Evolutionary conservation across 176 grass and related monocot genomes (phyloP).

Genomic region (Rhynchospora breviuscula): DNA sequence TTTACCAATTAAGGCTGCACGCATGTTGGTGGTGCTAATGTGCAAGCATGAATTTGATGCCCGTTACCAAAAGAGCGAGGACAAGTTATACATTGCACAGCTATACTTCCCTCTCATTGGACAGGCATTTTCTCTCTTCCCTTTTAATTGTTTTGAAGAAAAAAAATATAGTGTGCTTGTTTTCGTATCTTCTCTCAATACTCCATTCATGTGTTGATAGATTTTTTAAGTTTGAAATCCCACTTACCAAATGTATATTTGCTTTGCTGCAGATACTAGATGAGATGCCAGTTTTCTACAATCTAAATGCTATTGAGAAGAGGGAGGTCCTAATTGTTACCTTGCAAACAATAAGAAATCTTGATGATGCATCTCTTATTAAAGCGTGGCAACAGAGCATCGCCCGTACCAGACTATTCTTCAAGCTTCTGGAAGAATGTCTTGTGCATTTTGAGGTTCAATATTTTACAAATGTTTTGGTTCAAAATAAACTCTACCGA

Average conservation of each 20-base stretch:
- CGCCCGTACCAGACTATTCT: slow-evolving; percentile 92
- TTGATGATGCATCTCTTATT: slow-evolving; percentile 85
- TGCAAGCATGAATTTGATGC: slow-evolving; percentile 99
- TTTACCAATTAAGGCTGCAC: slow-evolving; percentile 61
- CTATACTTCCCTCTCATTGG: slow-evolving; percentile 96
- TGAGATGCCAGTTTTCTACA: slow-evolving; percentile 99
- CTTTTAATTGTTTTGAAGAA: neutral
- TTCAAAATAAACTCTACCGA: slow-evolving; percentile 13
- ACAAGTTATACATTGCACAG: slow-evolving; percentile 95
- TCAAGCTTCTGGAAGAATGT: slow-evolving; percentile 99
- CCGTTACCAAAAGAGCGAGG: slow-evolving; percentile 92
- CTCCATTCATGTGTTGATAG: neutral
- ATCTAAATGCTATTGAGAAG: slow-evolving; percentile 89
- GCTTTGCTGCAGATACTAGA: slow-evolving; percentile 77
- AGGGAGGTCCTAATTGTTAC: slow-evolving; percentile 94
- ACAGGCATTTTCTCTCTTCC: slow-evolving; percentile 39
- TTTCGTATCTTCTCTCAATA: neutral
- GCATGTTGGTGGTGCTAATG: slow-evolving; percentile 86
- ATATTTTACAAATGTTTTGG: slow-evolving; percentile 6
- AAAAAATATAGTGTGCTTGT: neutral
- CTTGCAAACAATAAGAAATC: slow-evolving; percentile 97
- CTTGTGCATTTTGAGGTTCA: slow-evolving; percentile 89
- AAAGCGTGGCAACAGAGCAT: slow-evolving; percentile 99
- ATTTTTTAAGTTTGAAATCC: neutral
- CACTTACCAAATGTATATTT: neutral